A percentile compares a stretch with the other conserved stretches of the same genome.
phyloP scores from a whole-genome alignment of 305 asterid species.

The Fraxinus sp. region DNA sequence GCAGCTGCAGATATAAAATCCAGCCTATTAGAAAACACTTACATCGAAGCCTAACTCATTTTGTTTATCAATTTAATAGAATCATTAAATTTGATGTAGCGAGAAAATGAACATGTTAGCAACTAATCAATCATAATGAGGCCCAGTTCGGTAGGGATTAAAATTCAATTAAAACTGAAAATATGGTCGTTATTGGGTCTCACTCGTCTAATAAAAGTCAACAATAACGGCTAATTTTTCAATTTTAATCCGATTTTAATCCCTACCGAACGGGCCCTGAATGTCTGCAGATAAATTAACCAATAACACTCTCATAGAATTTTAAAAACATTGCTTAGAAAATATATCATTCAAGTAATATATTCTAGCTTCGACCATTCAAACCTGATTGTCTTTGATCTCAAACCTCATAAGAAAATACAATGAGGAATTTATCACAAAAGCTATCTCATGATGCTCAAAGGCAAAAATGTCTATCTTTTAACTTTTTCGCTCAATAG shows the following conservation, averaged over 20 bases:
- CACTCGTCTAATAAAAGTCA: no score
- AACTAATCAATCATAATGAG: background rate
- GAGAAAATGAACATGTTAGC: background rate
- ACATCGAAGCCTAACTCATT: background rate
- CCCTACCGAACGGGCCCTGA: no score
- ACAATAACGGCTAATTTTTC: no score
- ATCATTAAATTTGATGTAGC: background rate
- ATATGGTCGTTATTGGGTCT: no score
- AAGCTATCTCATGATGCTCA: background rate
- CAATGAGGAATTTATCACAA: background rate
- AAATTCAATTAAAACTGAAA: no score
- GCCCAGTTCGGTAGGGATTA: no score
- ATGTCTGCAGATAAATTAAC: background rate
- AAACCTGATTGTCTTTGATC: background rate
- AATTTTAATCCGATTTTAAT: no score
- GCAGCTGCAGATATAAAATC: slow-evolving; percentile 31
- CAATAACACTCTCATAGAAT: background rate
- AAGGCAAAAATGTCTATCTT: background rate
- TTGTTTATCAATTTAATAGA: background rate
- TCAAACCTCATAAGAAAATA: background rate
- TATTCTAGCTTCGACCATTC: background rate
- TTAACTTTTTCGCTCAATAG: background rate
- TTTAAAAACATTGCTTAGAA: background rate
- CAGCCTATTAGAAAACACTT: background rate
- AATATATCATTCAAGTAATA: background rate